Base-by-base conservation (phyloP, 257 asterid genomes). In the Primulina tabacum region DNA sequence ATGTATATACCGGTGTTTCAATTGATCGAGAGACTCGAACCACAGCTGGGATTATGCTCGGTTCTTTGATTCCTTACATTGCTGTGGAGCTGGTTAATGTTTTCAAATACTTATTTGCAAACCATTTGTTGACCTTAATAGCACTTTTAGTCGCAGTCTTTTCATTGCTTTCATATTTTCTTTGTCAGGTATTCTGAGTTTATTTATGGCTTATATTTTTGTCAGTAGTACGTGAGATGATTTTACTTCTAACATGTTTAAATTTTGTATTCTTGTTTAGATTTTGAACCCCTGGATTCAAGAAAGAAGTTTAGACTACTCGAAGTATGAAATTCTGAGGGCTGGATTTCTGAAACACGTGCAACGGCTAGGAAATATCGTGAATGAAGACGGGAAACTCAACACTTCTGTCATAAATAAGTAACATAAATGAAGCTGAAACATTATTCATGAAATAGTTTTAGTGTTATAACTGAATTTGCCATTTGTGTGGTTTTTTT, bases 231-330 rank as follows among this genome's bases (percentile, higher is more conserved):
- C 2, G 9, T 47, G 43, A 10, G 58, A 18, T 8, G 43, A 75
- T 55, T 55, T 55, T 8, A 34, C 40, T 20, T 50, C 76, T 28
- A 12, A 53, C n/a, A n/a, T 21, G 18, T 17, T 35, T 20, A 35
- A 38, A 50, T 26, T 34, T 62, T 55, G 71, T 65, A 40, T 24
- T 61, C n/a, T 43, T 74, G 14, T 55, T 50, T 82, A 87, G 90
- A 77, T 83, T 37, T 56, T 60, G 78, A 32, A 83, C 59, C 93
- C 93, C 34, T 85, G 87, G 93, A 78, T 87, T 70, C 90, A 85
- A 59, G 65, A 83, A 55, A 85, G 90, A 78, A 85, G 88, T 53
- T 79, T 85, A 38, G 82, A 76, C 67, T 85, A 85, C 74, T 70
- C 88, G 4, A 87, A 79, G 68, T 73, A 84, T 7, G 86, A 82